These are phyloP conservation scores for Trypanosomatidae sp. DNA, from an alignment of 208 protist species.

Conservation along the genomic window DNA sequence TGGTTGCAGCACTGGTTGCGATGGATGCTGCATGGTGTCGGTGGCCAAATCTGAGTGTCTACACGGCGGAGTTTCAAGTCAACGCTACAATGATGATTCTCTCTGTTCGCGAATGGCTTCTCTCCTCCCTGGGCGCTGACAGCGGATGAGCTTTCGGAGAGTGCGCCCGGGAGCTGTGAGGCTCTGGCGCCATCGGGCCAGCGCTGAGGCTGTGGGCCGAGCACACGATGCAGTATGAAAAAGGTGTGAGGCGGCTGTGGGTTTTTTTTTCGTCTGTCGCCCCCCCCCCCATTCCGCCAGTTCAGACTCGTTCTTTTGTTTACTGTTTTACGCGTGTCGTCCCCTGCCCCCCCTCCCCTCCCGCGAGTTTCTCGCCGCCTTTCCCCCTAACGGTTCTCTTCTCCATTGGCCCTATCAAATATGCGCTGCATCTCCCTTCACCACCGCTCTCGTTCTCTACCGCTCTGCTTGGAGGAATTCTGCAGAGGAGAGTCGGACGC, in stretches of 20 bases:
- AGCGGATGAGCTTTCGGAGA: not conserved
- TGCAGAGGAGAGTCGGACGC: not conserved
- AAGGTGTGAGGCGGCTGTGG: not conserved
- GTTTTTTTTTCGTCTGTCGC: not conserved
- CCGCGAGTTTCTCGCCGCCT: not conserved
- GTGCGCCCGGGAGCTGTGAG: not conserved
- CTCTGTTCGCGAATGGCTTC: not conserved
- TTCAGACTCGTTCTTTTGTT: not conserved
- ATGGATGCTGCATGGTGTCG: conserved; percentile 5
- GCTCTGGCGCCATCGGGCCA: not conserved
- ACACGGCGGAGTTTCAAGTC: not conserved
- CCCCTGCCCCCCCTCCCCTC: not conserved
- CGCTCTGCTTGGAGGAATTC: not conserved
- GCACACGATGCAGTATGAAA: not conserved
- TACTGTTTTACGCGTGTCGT: not conserved
- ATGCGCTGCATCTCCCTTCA: not conserved
- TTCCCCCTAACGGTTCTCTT: not conserved
- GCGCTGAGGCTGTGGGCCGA: not conserved
- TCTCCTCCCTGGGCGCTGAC: not conserved
- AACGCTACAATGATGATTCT: not conserved
- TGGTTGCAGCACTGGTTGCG: conserved; percentile 4
- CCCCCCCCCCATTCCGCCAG: no score
- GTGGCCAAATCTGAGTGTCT: conserved; percentile 2
- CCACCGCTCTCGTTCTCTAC: not conserved
- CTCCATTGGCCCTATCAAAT: not conserved